phyloP scores from a whole-genome alignment of 108 stramenopile genomes.

The Skeletonema marinoi region DNA sequence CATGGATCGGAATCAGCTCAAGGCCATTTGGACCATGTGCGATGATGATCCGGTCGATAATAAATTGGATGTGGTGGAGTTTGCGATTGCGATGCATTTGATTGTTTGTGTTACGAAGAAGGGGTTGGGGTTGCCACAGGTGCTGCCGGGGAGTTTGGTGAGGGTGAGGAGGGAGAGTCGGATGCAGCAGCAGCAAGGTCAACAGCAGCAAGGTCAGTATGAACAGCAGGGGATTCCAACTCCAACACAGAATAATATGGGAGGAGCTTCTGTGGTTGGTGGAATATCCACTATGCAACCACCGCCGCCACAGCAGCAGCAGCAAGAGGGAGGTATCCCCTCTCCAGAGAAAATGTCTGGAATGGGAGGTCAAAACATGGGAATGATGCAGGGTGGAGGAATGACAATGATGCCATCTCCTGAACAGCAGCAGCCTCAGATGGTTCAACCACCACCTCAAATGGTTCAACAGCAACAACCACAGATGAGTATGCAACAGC shows the following conservation, averaged over 20 bases:
- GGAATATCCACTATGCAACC: constrained; percentile 10
- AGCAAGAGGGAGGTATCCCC: constrained; percentile 6
- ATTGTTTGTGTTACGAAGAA: constrained; percentile 93
- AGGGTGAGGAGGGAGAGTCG: constrained; percentile 43
- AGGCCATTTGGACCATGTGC: constrained; percentile 87
- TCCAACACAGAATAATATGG: not conserved
- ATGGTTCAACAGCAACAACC: constrained; percentile 5
- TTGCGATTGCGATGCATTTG: constrained; percentile 95
- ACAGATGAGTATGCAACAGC: constrained; percentile 6
- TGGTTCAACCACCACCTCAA: not conserved
- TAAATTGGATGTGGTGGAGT: constrained; percentile 85
- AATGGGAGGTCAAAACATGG: not conserved
- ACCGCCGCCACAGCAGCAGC: not conserved
- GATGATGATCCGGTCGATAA: constrained; percentile 90
- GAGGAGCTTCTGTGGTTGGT: not conserved
- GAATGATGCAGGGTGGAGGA: not conserved
- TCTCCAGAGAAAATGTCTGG: constrained; percentile 27
- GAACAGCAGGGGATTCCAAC: constrained; percentile 9
- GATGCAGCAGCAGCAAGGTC: constrained; percentile 17
- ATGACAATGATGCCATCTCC: constrained; percentile 12
- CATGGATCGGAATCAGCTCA: constrained; percentile 44
- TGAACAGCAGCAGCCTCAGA: constrained; percentile 3
- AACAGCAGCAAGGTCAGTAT: not conserved
- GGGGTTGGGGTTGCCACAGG: constrained; percentile 67
- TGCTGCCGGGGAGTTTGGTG: constrained; percentile 63